Evolutionary conservation across 768 basidiomycete species (phyloP).

Genomic region (Amanita pseudoporphyria): DNA sequence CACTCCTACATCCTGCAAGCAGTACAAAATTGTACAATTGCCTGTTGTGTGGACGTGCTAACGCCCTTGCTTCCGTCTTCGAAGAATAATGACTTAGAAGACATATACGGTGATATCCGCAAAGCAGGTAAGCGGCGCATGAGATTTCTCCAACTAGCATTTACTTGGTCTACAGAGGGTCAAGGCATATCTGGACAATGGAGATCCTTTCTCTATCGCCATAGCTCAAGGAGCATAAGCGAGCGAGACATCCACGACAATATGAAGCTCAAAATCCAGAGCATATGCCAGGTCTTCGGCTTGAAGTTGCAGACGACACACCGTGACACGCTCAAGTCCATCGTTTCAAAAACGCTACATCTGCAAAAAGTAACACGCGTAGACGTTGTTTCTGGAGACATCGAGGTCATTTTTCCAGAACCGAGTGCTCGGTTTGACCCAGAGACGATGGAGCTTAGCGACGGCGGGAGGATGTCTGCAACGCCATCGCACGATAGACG

Average conservation of each 20-base stretch:
- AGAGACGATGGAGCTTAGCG: neutral
- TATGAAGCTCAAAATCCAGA: neutral
- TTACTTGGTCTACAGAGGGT: neutral
- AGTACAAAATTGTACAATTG: neutral
- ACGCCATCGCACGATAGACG: neutral
- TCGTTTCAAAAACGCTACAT: neutral
- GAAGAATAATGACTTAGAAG: neutral
- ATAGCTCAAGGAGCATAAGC: neutral
- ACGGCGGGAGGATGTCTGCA: neutral
- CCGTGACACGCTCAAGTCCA: neutral
- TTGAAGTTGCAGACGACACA: neutral
- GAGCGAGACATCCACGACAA: neutral
- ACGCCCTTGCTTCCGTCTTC: neutral
- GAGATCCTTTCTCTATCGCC: neutral
- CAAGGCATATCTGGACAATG: neutral
- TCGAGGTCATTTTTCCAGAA: neutral
- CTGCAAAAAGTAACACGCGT: neutral
- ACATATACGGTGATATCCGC: neutral
- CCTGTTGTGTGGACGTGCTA: neutral
- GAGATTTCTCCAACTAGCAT: neutral
- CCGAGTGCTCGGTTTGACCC: neutral
- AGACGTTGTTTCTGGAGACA: conserved; percentile 1
- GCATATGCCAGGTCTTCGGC: neutral
- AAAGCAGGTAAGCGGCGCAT: neutral
- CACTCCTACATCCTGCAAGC: neutral